Evolutionary conservation across 139 green algal genomes (phyloP), one percentile per base, ranked within the genome.

Genomic region (Trebouxia sp.): DNA sequence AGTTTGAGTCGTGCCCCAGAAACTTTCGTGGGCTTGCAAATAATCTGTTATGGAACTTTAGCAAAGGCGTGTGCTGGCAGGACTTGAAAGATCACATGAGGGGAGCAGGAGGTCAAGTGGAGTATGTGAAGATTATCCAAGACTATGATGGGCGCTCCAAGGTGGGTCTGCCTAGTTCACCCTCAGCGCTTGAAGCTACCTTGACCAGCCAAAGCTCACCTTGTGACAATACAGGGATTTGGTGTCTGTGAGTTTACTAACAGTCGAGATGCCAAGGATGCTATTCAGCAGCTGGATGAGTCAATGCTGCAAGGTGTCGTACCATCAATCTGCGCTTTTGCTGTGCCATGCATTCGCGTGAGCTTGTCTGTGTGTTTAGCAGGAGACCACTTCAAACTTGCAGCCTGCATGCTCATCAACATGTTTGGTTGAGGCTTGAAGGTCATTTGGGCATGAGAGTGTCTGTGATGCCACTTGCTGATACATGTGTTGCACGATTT

Each of bases 111-210:
- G 43, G 37, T 30, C 41, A 51, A 32, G 72, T 79, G 5, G 72
- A 79, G 47, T 79, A 79, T 79, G 72, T 79, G 28, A 79, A 79
- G 72, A 79, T 79, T 10, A 65, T 79, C 45, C 32, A 62, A 24
- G 72, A 79, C 47, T 79, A 55, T 39, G 45, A 79, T 66, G 72
- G 72, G 3, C 28, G 30, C 15, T 38, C 42, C 28, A 79, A 65
- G 72, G 72, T 79, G 30, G 6, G n/a, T n/a, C n/a, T n/a, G n/a
- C n/a, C n/a, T n/a, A n/a, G n/a, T n/a, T n/a, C 48, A n/a, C 48
- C 48, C 48, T 39, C 6, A 39, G 26, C 2, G 32, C 26, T 28
- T 39, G 2, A 45, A 5, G 26, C 32, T 24, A 15, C 48, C 48
- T 17, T 58, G 17, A n/a, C 15, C 28, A 3, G 5, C 24, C 28